Conservation (phyloP, 2,329 filamentous ascomycete genomes). For the Epichloe sibirici region DNA sequence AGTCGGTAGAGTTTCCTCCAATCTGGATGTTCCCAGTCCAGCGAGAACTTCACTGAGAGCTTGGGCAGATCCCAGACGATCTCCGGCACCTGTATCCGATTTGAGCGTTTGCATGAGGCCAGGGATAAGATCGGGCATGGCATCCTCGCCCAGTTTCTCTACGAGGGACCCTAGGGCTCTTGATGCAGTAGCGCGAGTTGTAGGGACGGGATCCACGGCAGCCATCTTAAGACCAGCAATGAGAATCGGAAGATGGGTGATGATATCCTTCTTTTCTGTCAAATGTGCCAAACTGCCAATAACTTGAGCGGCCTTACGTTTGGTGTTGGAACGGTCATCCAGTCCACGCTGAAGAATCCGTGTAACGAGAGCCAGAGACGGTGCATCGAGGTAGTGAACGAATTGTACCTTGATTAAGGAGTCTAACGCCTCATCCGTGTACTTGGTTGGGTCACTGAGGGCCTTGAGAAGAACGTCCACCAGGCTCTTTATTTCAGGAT, state of each 20-base stretch:
- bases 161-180: slow-evolving; percentile 93
- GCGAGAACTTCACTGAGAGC: slow-evolving; percentile 93
- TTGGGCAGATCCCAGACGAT: slow-evolving; percentile 90
- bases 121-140: slow-evolving; percentile 91
- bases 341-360: slow-evolving; percentile 90
- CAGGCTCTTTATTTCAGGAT: slow-evolving; percentile 89
- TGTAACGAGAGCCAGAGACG: slow-evolving; percentile 86
- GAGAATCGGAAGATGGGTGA: slow-evolving; percentile 80
- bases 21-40: slow-evolving; percentile 77
- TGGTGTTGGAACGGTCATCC: slow-evolving; percentile 82
- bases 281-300: slow-evolving; percentile 96
- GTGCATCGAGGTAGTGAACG: slow-evolving; percentile 94
- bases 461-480: slow-evolving; percentile 90
- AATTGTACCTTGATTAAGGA: slow-evolving; percentile 96
- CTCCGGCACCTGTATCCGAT: slow-evolving; percentile 90
- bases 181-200: slow-evolving; percentile 89
- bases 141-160: slow-evolving; percentile 95
- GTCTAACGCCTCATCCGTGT: slow-evolving; percentile 90
- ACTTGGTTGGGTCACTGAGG: slow-evolving; percentile 91
- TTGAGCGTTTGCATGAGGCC: slow-evolving; percentile 96
- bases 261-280: slow-evolving; percentile 88
- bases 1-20: slow-evolving; percentile 92
- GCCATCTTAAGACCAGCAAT: slow-evolving; percentile 82
- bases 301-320: slow-evolving; percentile 91
- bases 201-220: slow-evolving; percentile 89